Evolutionary conservation across 148 eudicot genomes (phyloP), one percentile per base, ranked within the genome.

Genomic region (Polygonum aviculare): DNA sequence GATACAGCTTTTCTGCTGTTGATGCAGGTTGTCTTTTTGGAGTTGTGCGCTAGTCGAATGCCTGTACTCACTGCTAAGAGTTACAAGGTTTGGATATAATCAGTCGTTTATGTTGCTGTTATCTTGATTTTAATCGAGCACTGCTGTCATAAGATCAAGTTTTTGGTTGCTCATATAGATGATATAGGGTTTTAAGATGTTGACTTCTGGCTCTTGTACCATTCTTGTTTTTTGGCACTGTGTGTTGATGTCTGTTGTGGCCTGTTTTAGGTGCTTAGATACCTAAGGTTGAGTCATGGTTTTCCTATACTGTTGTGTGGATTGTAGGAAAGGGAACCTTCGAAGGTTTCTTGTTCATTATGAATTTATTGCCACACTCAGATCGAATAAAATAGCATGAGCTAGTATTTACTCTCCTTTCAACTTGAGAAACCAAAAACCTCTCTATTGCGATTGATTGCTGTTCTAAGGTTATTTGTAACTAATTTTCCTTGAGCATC

Each of bases 21-120:
- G 7, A 39, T 48, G 12, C 84, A 95, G 99, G 97, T 86, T 81
- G 99, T 95, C 38, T 95, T 89, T 82, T 85, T 95, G 87, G 99
- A 95, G 85, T 79, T 95, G 70, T 93, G 98, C 79, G 76, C 99
- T 69, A 86, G 93, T 77, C 96, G 99, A 48, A 88, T 91, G 80
- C 76, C 89, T 74, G 75, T 91, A 73, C 96, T 95, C 74, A 84
- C 87, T 59, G 91, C 87, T 73, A 88, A 83, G 67, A 84, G 89
- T 79, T 76, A 90, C 21, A 91, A 88, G 99, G 99, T 90, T 15
- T 12, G 79, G 72, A 21, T 22, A 54, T 51, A 70, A 78, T 26
- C 31, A 26, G 31, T 52, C 31, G 2, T 76, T 0, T 33, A 6
- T 65, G 59, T 57, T 36, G 48, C 31, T 31, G 16, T 12, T 63